Evolutionary conservation across 2,329 filamentous ascomycete species (phyloP), one percentile per base, ranked within the genome.

Genomic region (Aaosphaeria pasadenensis): DNA sequence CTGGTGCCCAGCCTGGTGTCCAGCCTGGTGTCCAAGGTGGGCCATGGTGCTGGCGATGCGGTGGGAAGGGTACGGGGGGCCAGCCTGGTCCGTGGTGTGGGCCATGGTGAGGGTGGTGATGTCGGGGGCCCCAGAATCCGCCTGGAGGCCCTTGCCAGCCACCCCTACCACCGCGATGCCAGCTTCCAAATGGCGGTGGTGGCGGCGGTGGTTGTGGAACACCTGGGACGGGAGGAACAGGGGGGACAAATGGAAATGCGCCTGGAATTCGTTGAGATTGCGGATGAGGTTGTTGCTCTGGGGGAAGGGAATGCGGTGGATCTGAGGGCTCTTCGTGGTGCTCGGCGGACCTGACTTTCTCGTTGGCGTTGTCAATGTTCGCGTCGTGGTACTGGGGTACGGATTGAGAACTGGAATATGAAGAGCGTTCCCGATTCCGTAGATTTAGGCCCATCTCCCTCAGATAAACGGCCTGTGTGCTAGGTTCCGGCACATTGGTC

Each of bases 271-370:
- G 17, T 24, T 24, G 17, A 24, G 17, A 24, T 4, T 28, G 35
- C 28, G 49, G 11, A n/a, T 31, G 48, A 43, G 46, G 41, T n/a
- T 53, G 51, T 24, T 24, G 17, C 17, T 24, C 17, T 24, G 17
- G 17, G 2, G 57, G 58, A 11, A 62, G 38, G 9, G 63, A 63
- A 45, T 66, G 58, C 2, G 59, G 58, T 6, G 60, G 65, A 35
- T 66, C 59, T 3, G 59, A 55, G 24, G 49, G 39, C 17, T 46
- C 39, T 1, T 48, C 54, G 11, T 51, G 45, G n/a, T 13, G 9
- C 13, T 41, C 11, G 7, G 39, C 35, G 32, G n/a, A 6, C 13
- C 13, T n/a, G 35, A 28, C 33, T 6, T 31, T 11, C 24, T 13
- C 29, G 11, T 11, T 35, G 29, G 7, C 7, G 7, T 11, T 31